phyloP scores from a whole-genome alignment of 768 basidiomycete genomes.

The Termitomyces sp. region DNA sequence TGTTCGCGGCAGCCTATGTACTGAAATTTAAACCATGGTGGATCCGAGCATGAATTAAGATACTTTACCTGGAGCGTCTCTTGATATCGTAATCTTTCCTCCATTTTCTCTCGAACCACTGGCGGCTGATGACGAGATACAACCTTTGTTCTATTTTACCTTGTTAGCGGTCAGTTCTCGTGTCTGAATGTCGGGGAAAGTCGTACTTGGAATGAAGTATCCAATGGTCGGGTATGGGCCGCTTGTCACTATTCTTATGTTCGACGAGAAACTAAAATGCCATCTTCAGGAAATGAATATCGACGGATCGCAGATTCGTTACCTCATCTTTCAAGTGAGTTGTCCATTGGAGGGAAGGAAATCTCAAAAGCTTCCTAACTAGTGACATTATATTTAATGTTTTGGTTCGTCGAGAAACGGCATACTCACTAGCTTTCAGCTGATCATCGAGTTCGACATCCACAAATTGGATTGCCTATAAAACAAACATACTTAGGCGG shows the following conservation, averaged over 20 bases:
- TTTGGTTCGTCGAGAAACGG: not conserved
- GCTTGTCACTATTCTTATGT: conserved; percentile 51
- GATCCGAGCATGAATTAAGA: not conserved
- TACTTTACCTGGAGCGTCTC: conserved; percentile 53
- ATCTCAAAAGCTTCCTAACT: conserved; percentile 70
- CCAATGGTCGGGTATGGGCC: conserved; percentile 54
- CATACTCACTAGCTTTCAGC: conserved; percentile 53
- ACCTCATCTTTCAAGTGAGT: conserved; percentile 69
- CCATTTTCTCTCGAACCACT: conserved; percentile 48
- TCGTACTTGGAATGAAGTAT: conserved; percentile 56
- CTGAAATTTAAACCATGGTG: not conserved
- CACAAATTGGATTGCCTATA: conserved; percentile 58
- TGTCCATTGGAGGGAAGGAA: conserved; percentile 70
- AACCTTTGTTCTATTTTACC: conserved; percentile 56
- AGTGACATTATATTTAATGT: not conserved
- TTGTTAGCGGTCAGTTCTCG: not conserved
- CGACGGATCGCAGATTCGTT: conserved; percentile 4
- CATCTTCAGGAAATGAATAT: not conserved
- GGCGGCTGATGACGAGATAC: conserved; percentile 75
- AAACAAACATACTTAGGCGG: conserved; percentile 6
- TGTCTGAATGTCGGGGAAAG: not conserved
- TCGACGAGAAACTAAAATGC: conserved; percentile 68
- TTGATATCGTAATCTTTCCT: conserved; percentile 68
- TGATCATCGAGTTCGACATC: conserved; percentile 72
- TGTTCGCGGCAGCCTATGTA: conserved; percentile 48